Conservation (phyloP, 2,329 filamentous ascomycete genomes). For the Fusarium ramigenum region DNA sequence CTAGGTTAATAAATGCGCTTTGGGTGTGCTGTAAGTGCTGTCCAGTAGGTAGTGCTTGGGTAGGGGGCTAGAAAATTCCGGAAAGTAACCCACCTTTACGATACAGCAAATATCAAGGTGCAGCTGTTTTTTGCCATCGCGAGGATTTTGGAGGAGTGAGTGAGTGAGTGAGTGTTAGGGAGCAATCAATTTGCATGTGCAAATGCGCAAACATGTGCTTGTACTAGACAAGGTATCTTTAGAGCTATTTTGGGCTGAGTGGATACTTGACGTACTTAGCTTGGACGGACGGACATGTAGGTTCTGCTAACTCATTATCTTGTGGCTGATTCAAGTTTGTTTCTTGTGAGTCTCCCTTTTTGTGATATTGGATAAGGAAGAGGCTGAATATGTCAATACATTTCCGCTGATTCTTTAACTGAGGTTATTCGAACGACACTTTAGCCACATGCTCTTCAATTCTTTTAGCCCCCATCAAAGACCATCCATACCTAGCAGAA, state of each 20-base stretch:
- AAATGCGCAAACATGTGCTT: conserved; percentile 31
- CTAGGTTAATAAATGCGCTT: conserved; percentile 16
- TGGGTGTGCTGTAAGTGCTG: neutral
- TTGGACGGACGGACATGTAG: neutral
- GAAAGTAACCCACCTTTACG: conserved; percentile 27
- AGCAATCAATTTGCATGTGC: conserved; percentile 29
- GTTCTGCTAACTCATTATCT: neutral
- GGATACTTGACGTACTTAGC: conserved; percentile 26
- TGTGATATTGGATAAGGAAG: neutral
- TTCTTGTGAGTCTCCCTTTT: conserved; percentile 21
- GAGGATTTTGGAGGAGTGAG: neutral
- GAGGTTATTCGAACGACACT: neutral
- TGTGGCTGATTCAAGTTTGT: conserved; percentile 25
- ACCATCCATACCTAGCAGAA: neutral
- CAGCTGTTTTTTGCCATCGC: conserved; percentile 30
- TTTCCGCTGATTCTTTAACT: neutral
- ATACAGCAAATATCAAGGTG: conserved; percentile 1
- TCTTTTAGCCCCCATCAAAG: neutral
- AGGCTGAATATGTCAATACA: neutral
- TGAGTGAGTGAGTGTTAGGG: neutral
- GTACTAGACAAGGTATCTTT: conserved; percentile 31
- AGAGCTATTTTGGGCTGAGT: conserved; percentile 31
- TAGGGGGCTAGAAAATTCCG: conserved; percentile 11
- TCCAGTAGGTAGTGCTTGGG: neutral
- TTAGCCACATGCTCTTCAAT: neutral